Evolutionary conservation across 106 monocot species (phyloP).

Genomic region (Dendrobium officinale): DNA sequence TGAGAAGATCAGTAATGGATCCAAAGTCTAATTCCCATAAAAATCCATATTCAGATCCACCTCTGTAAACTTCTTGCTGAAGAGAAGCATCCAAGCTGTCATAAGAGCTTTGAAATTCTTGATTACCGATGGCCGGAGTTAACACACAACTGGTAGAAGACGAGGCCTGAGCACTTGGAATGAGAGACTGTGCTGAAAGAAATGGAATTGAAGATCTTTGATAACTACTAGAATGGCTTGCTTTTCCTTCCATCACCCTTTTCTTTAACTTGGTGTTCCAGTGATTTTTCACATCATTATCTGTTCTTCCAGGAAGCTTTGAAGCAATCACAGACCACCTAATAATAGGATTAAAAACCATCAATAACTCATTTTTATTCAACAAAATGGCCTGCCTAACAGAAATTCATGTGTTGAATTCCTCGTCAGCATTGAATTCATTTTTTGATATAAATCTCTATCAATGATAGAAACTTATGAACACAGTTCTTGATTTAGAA

Average conservation of each 20-base stretch:
- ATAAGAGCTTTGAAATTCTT: slow-evolving; percentile 3
- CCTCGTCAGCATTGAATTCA: too few relatives aligned
- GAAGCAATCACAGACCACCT: slow-evolving; percentile 24
- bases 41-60: slow-evolving; percentile 2
- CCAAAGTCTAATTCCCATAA: background rate
- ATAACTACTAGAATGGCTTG: background rate
- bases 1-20: slow-evolving; percentile 3
- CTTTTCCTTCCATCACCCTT: slow-evolving; percentile 3
- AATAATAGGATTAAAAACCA: background rate
- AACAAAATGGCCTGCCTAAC: background rate
- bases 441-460: too few relatives aligned
- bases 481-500: too few relatives aligned
- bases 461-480: too few relatives aligned
- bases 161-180: background rate
- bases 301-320: slow-evolving; percentile 18
- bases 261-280: slow-evolving; percentile 25
- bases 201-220: background rate
- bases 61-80: background rate
- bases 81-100: background rate
- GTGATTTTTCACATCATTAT: slow-evolving; percentile 19
- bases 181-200: background rate
- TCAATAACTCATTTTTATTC: background rate
- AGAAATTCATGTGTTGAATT: too few relatives aligned
- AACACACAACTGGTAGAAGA: background rate
- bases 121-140: background rate